Base-by-base conservation (phyloP, 352 stramenopile species). In the Blastocystis sp. region DNA sequence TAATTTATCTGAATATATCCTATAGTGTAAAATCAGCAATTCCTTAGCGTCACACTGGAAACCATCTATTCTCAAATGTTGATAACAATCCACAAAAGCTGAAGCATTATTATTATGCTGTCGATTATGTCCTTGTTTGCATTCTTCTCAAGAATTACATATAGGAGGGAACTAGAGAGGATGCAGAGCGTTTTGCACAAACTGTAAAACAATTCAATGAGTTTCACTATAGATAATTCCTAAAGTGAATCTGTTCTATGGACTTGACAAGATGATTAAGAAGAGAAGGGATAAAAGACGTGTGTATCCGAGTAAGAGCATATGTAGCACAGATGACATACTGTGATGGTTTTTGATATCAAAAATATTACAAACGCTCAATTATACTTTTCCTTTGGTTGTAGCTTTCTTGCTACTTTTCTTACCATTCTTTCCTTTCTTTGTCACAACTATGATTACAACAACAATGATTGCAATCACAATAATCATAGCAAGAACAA, bases 1-100 rank as follows among this genome's bases (percentile, higher is more conserved):
- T 81, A 11, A 47, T 81, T 5, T 81, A 81, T 65, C 47, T 81
- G 50, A 81, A 81, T 37, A 81, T 81, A 81, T 81, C 70, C 70
- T 59, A 43, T 8, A 11, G n/a, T 34, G 6, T 5, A 66, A 3
- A 9, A 66, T 16, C 39, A 1, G 45, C 24, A 18, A 9, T 13
- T 34, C 26, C 24, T 81, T 63, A 65, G 65, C 45, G 6, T 34
- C 24, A 81, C 9, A 81, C 70, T 39, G 70, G 70, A 7, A 81
- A 81, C 56, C 70, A 81, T 65, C 47, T 81, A 7, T 81, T 81
- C 47, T 81, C 70, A 18, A 81, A 81, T 39, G 39, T 45, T 30
- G 70, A 81, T 47, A 81, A 81, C 47, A 81, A 81, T 66, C 70
- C 70, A 45, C 70, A 81, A 26, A 81, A 54, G 24, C 24, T 26